Conservation (phyloP, 768 basidiomycete species). For the Lactarius tabidus region DNA sequence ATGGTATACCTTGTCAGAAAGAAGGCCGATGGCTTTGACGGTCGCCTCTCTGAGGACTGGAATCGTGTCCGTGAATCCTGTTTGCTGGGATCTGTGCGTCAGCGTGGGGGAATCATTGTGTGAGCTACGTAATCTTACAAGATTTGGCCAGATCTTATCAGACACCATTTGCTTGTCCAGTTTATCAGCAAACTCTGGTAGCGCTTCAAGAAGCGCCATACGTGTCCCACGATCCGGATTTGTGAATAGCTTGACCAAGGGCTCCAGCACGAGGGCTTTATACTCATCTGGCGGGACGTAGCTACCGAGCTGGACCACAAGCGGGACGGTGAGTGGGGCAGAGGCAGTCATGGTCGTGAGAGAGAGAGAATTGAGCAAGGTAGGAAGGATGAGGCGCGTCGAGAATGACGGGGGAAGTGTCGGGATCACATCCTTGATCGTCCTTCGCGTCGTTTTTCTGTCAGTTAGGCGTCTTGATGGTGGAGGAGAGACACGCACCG, state of each 20-base stretch:
- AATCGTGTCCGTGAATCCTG: constrained; percentile 93
- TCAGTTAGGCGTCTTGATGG: neutral
- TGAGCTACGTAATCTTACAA: constrained; percentile 48
- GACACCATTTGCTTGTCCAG: constrained; percentile 80
- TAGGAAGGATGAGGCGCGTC: constrained; percentile 82
- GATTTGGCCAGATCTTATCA: constrained; percentile 89
- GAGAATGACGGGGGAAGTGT: constrained; percentile 86
- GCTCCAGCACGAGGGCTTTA: constrained; percentile 58
- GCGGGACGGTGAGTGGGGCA: constrained; percentile 73
- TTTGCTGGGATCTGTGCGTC: constrained; percentile 58
- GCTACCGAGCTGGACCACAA: constrained; percentile 77
- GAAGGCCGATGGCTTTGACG: constrained; percentile 75
- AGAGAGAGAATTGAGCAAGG: constrained; percentile 67
- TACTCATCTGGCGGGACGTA: constrained; percentile 71
- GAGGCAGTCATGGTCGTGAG: constrained; percentile 67
- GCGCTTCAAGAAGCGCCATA: constrained; percentile 87
- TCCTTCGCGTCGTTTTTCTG: constrained; percentile 38
- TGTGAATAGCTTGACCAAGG: constrained; percentile 78
- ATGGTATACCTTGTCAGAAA: constrained; percentile 74
- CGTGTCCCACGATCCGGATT: constrained; percentile 91
- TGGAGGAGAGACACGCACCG: constrained; percentile 41
- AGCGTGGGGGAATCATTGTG: neutral
- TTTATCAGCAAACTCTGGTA: constrained; percentile 81
- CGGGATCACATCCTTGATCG: constrained; percentile 71
- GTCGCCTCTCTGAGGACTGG: constrained; percentile 94